Conservation (phyloP, 1,284 basidiomycete genomes). For the Ceratobasidium sp. region DNA sequence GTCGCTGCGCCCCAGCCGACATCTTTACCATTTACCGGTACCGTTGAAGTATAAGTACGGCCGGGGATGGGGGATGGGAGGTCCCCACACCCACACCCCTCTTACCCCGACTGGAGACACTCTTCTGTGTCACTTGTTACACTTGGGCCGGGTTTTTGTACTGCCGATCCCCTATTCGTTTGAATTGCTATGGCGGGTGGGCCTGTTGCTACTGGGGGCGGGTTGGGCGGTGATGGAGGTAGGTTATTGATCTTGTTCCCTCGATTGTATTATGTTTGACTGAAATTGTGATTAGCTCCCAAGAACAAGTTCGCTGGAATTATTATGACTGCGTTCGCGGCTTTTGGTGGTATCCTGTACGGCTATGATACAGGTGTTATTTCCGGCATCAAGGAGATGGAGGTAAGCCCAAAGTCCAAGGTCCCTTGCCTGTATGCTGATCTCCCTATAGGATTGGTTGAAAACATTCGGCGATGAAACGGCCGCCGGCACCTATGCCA, state of each 20-base stretch:
- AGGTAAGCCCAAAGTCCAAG: neutral
- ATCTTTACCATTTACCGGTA: too few species aligned
- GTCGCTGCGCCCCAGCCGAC: neutral
- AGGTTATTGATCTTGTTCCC: constrained; percentile 46
- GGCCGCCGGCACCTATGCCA: constrained; percentile 52
- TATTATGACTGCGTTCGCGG: constrained; percentile 76
- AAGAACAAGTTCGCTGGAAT: constrained; percentile 69
- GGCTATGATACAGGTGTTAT: constrained; percentile 84
- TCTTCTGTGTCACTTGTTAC: neutral
- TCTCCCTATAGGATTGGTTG: constrained; percentile 54
- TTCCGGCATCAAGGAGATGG: constrained; percentile 75
- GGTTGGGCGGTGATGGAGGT: constrained; percentile 62
- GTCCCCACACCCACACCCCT: constrained; percentile 5
- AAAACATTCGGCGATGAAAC: constrained; percentile 64
- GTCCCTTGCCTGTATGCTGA: neutral
- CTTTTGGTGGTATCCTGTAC: constrained; percentile 89
- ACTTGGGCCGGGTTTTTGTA: neutral
- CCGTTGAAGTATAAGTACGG: too few species aligned
- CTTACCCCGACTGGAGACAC: neutral
- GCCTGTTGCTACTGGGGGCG: constrained; percentile 61
- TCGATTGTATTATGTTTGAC: constrained; percentile 4
- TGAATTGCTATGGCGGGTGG: constrained; percentile 65
- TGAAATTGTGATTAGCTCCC: constrained; percentile 51
- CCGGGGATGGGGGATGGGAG: neutral
- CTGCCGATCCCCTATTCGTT: neutral